Conservation (phyloP, 345 rosid species). For the Murraya paniculata region DNA sequence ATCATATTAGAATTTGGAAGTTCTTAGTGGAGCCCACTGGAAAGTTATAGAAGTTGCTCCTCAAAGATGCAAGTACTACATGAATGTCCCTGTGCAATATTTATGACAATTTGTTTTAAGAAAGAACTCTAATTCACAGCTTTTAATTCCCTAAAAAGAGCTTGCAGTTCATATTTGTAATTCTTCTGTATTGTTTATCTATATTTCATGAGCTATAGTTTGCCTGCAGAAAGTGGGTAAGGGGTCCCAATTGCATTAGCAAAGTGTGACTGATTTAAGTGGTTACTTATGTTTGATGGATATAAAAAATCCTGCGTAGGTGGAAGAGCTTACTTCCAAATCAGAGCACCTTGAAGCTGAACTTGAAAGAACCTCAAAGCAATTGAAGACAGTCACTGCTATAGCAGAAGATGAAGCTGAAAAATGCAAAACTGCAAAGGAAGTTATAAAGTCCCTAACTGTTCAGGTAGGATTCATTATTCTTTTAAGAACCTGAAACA, state of each 20-base stretch:
- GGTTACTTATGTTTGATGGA: slow-evolving; percentile 1
- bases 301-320: slow-evolving; percentile 38
- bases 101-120: background rate
- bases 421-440: slow-evolving; percentile 80
- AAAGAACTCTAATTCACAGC: background rate
- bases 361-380: slow-evolving; percentile 58
- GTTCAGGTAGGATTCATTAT: slow-evolving; percentile 53
- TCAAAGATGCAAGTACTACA: background rate
- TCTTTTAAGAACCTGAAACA: background rate
- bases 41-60: background rate
- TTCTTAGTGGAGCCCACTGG: background rate
- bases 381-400: slow-evolving; percentile 64
- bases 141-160: background rate
- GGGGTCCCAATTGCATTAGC: background rate
- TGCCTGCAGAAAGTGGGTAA: background rate
- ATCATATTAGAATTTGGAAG: background rate
- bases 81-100: background rate
- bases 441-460: slow-evolving; percentile 69
- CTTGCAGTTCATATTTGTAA: background rate
- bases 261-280: background rate
- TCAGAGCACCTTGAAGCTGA: slow-evolving; percentile 65
- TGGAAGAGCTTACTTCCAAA: slow-evolving; percentile 62
- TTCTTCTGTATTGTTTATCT: background rate
- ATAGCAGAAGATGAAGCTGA: slow-evolving; percentile 84
- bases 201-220: background rate